Percentiles rank a stretch among this genome's conserved stretches.
Conservation (phyloP, 192 early-diverging fungal genomes). For the Chytriomyces confervae region DNA sequence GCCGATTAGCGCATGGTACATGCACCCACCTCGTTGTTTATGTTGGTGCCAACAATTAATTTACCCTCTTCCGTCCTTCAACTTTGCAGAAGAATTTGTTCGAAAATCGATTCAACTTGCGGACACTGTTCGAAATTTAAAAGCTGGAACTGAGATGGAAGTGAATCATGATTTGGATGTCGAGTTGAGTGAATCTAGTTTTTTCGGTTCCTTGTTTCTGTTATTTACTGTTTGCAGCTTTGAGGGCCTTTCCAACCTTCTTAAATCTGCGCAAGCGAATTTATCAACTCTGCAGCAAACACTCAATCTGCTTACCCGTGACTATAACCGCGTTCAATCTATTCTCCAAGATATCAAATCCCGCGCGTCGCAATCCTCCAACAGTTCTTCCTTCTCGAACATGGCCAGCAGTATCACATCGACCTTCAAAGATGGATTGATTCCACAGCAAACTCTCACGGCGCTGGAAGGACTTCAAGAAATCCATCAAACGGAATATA, state of each 20-base stretch:
- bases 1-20: constrained; percentile 47
- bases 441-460: constrained; percentile 31
- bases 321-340: constrained; percentile 41
- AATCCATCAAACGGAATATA: constrained; percentile 50
- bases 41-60: neutral
- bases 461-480: constrained; percentile 45
- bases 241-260: constrained; percentile 15
- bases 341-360: constrained; percentile 35
- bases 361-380: neutral
- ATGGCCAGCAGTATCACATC: neutral
- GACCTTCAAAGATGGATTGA: neutral
- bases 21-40: neutral
- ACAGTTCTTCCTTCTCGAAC: neutral
- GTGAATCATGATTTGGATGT: constrained; percentile 31
- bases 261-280: constrained; percentile 23
- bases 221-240: constrained; percentile 25
- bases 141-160: constrained; percentile 44
- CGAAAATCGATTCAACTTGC: constrained; percentile 31
- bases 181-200: constrained; percentile 42
- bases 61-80: neutral
- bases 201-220: neutral
- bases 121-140: constrained; percentile 38
- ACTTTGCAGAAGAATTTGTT: constrained; percentile 38
- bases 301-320: constrained; percentile 17
- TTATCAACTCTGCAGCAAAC: constrained; percentile 14